These are phyloP conservation scores for Fusarium fujikuroi DNA, from an alignment of 2,329 filamentous ascomycete species.

Conservation along the genomic window DNA sequence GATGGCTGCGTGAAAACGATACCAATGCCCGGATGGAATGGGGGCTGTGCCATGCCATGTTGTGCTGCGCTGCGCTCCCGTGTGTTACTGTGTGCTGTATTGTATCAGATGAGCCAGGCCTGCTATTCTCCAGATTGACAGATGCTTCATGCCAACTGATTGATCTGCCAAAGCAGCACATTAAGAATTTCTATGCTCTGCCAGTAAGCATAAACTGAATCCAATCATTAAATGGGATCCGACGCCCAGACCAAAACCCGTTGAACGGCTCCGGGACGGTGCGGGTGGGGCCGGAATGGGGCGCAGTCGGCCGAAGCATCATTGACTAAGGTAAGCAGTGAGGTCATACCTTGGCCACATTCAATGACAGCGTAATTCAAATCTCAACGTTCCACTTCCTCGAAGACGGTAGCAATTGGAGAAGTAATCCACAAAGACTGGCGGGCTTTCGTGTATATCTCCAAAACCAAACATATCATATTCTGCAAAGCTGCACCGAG, in stretches of 20 bases:
- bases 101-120: neutral
- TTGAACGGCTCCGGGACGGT: constrained; percentile 22
- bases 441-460: neutral
- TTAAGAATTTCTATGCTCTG: neutral
- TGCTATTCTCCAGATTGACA: neutral
- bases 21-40: neutral
- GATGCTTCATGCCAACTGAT: neutral
- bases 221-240: neutral
- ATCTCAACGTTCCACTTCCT: neutral
- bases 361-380: constrained; percentile 25
- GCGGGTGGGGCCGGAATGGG: constrained; percentile 26
- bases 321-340: constrained; percentile 10
- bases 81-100: neutral
- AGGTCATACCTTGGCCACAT: constrained; percentile 33
- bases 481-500: neutral
- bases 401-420: neutral
- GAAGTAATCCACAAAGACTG: neutral
- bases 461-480: neutral
- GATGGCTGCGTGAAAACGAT: constrained; percentile 22
- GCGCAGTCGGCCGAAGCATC: constrained; percentile 24
- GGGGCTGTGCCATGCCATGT: constrained; percentile 20
- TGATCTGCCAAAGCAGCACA: neutral
- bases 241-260: constrained; percentile 6
- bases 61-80: neutral
- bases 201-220: neutral